phyloP scores from a whole-genome alignment of 2,329 filamentous ascomycete species.

The Colletotrichum magnum region DNA sequence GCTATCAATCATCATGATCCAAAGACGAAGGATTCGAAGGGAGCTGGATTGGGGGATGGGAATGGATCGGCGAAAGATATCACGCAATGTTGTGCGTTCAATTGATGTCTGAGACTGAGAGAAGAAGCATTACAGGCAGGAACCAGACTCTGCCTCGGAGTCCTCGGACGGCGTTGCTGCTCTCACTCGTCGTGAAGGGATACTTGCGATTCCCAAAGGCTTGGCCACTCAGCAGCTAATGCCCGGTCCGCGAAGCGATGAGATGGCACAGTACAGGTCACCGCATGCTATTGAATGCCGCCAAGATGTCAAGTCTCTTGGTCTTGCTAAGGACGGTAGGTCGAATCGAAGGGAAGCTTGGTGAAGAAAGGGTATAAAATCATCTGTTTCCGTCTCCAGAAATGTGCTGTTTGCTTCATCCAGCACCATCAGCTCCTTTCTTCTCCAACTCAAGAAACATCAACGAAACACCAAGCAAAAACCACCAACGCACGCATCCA shows the following conservation, averaged over 20 bases:
- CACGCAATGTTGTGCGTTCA: not conserved
- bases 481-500: not conserved
- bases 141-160: not conserved
- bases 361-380: slow-evolving; percentile 20
- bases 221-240: not conserved
- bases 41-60: not conserved
- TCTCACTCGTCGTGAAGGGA: slow-evolving; percentile 6
- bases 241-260: not conserved
- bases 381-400: not conserved
- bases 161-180: not conserved
- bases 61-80: not conserved
- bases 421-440: slow-evolving; percentile 7
- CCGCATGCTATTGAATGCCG: not conserved
- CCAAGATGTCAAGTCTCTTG: not conserved
- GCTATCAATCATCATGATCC: not conserved
- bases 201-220: not conserved
- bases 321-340: slow-evolving; percentile 1
- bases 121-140: not conserved
- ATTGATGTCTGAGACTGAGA: not conserved
- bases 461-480: not conserved
- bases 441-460: slow-evolving; percentile 3
- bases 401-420: not conserved
- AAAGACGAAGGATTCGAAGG: not conserved
- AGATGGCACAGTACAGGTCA: not conserved
- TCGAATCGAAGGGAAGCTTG: not conserved